Base-by-base conservation (phyloP, 129 eudicot genomes). In the Silybum marianum region DNA sequence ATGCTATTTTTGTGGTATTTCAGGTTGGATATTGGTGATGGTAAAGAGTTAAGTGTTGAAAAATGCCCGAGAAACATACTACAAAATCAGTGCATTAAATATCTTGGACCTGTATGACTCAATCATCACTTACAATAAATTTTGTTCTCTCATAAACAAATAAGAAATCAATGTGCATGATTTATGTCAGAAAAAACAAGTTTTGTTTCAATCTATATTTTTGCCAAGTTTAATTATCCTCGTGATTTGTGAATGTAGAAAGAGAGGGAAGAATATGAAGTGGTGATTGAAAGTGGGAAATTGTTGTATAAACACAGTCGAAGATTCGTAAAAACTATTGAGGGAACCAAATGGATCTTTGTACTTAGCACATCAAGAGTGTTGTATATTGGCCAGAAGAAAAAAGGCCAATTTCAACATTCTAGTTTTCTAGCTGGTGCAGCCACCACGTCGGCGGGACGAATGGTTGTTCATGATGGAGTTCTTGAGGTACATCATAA, bases 11-110 rank as follows among this genome's bases (percentile, higher is more conserved):
- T 76, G 26, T 12, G 67, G 23, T 62, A 42, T 58, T 91, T 69
- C 76, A 95, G 98, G 99, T 78, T 95, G 86, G 97, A 95, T 73
- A 85, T 95, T 9, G 99, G 99, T 73, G 99, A 92, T 72, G 99
- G 99, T 22, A 95, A 81, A 81, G 99, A 95, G 69, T 84, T 90
- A 58, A 89, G 75, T 82, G 74, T 92, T 1, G 89, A 85, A 54
- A 91, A 78, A 71, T 95, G 99, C 80, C 79, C 94, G 2, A 86
- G 99, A 84, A 75, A 82, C 22, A 77, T 65, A 22, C 90, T 95
- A 68, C 95, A 93, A 11, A 80, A 71, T 23, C 97, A 95, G 66
- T 95, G 99, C 88, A 87, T 95, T 42, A 83, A 87, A 73, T 93
- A 93, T 88, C 98, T 95, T 58, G 98, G 95, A 80, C 99, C 98